These are phyloP conservation scores for Carex pumila DNA, from an alignment of 176 grass and related monocot genomes.

Conservation along the genomic window DNA sequence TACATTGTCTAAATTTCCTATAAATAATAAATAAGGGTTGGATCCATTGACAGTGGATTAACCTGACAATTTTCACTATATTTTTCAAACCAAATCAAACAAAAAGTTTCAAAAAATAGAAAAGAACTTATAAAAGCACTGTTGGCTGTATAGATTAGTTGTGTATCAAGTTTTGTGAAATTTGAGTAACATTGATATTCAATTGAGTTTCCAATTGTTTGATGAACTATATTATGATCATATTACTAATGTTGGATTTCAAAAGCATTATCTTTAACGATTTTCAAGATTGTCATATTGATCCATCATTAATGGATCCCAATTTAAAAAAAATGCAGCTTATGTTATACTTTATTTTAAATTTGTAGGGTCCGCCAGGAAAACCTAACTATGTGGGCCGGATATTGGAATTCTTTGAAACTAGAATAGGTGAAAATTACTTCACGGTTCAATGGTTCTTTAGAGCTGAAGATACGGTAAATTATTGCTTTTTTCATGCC, in stretches of 20 bases:
- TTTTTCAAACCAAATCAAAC: constrained; percentile 3
- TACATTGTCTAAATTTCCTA: constrained; percentile 19
- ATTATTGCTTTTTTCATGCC: constrained; percentile 1
- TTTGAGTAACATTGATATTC: no score
- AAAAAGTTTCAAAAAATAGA: no score
- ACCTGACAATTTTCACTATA: background rate
- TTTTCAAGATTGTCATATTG: background rate
- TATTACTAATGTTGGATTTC: background rate
- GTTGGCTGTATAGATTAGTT: no score
- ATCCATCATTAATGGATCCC: background rate
- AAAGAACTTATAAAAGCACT: no score
- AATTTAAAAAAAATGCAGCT: background rate
- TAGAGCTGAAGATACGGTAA: constrained; percentile 93
- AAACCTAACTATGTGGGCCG: constrained; percentile 72
- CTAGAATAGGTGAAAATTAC: constrained; percentile 45
- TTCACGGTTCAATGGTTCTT: constrained; percentile 84
- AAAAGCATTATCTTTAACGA: background rate
- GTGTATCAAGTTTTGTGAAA: no score
- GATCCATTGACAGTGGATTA: background rate
- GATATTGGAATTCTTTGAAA: constrained; percentile 91
- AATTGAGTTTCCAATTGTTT: background rate
- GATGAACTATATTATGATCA: background rate
- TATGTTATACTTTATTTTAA: constrained; percentile 22
- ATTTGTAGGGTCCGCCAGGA: constrained; percentile 50
- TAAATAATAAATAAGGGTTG: background rate